phyloP scores from a whole-genome alignment of 1,284 basidiomycete genomes.

The Irpex rosettiformis region DNA sequence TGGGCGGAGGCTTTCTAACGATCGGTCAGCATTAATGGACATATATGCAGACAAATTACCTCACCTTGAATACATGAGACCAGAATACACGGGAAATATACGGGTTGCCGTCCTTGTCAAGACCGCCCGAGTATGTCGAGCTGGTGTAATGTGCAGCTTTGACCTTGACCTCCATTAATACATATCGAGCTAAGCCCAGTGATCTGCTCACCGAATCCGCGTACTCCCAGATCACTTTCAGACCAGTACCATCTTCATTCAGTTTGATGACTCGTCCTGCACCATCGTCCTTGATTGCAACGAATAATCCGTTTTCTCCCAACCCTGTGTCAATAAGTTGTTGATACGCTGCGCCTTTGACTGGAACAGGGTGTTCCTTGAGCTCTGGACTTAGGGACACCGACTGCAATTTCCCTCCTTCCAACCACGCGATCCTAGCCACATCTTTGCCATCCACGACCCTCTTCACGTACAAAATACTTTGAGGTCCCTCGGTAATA shows the following conservation, averaged over 20 bases:
- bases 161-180: conserved; percentile 25
- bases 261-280: conserved; percentile 52
- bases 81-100: conserved; percentile 75
- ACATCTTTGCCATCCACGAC: conserved; percentile 18
- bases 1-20: conserved; percentile 50
- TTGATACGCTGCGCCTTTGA: conserved; percentile 43
- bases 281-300: conserved; percentile 54
- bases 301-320: conserved; percentile 41
- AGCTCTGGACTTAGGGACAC: conserved; percentile 55
- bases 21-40: conserved; percentile 1
- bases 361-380: conserved; percentile 39
- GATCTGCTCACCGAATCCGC: conserved; percentile 46
- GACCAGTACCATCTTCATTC: conserved; percentile 35
- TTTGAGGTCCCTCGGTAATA: conserved; percentile 44
- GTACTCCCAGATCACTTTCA: conserved; percentile 56
- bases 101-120: conserved; percentile 53
- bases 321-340: conserved; percentile 57
- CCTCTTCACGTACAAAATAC: conserved; percentile 38
- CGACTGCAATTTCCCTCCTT: conserved; percentile 52
- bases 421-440: conserved; percentile 66
- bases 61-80: conserved; percentile 56
- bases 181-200: neutral
- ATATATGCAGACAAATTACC: neutral
- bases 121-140: conserved; percentile 58
- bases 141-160: conserved; percentile 37